Evolutionary conservation across 2,329 filamentous ascomycete species (phyloP), one percentile per base, ranked within the genome.

Genomic region (Westerdykella sp.): DNA sequence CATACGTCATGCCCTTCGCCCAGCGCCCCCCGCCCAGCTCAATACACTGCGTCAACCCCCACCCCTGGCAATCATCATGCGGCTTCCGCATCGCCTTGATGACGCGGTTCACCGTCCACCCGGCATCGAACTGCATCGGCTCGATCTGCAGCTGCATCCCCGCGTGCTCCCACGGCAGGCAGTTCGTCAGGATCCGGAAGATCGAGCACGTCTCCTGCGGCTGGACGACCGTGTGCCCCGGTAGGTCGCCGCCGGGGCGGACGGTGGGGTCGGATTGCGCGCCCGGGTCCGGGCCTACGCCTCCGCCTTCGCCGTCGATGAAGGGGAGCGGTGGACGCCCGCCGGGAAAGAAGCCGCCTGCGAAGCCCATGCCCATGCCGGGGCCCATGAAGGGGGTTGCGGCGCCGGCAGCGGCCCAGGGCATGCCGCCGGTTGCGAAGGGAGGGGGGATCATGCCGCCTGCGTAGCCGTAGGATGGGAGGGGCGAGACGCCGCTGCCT

Each of bases 11-110:
- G 1, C 63, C 60, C 49, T 65, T 63, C 45, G 60, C 60, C 59
- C 58, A 66, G 42, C 58, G 13, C 5, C 61, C 62, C 46, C 56
- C 61, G 2, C 58, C 61, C 43, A 63, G 41, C 49, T 66, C 62
- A 40, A 63, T 57, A 32, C 60, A 63, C 52, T 66, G 60, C 1
- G 58, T 63, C 10, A 66, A 40, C 0, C 58, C 61, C 36, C 51
- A 56, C 6, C 60, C 59, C 38, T 59, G 50, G 21, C 53, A 54
- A n/a, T 61, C 56, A n/a, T 44, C 40, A 2, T 51, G 48, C 9
- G 57, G 54, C 11, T 60, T 56, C 16, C 54, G 56, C 22, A 63
- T 35, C 13, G 40, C 52, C 36, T 57, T 51, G 11, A 66, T 64
- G 28, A 66, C 28, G 5, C 59, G 49, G 34, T 65, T 63, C 7